These are phyloP conservation scores for Teunomyces gatunensis DNA, from an alignment of 805 yeast genomes.

Conservation along the genomic window DNA sequence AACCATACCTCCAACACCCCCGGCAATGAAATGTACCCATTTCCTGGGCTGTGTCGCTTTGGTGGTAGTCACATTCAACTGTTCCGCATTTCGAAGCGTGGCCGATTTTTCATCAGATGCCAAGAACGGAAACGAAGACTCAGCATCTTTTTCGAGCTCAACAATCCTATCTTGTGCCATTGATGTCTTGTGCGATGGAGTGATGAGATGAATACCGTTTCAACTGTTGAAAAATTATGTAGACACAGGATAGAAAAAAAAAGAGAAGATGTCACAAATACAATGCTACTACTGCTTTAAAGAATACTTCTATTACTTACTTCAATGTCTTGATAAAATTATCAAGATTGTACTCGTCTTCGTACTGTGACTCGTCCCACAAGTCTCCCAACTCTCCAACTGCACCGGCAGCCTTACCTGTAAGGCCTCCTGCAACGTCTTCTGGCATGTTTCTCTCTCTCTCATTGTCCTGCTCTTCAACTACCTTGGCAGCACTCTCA, in stretches of 20 bases:
- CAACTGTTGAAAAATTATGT: background rate
- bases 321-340: conserved; percentile 80
- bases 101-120: conserved; percentile 74
- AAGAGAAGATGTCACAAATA: background rate
- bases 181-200: conserved; percentile 4
- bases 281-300: background rate
- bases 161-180: conserved; percentile 7
- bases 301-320: conserved; percentile 15
- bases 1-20: conserved; percentile 95
- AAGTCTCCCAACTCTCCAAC: conserved; percentile 86
- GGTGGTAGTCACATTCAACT: conserved; percentile 15
- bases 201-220: background rate
- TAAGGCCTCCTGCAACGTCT: conserved; percentile 71
- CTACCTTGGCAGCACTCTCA: conserved; percentile 41
- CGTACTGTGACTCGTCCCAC: conserved; percentile 96
- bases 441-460: conserved; percentile 38
- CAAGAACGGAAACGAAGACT: conserved; percentile 56
- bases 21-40: conserved; percentile 85
- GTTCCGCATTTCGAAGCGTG: conserved; percentile 41
- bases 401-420: conserved; percentile 79
- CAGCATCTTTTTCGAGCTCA: conserved; percentile 51
- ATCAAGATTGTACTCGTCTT: conserved; percentile 94
- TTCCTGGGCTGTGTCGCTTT: conserved; percentile 16
- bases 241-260: background rate
- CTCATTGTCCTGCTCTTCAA: conserved; percentile 31